phyloP scores from a whole-genome alignment of 805 yeast species.

The Schwanniomyces occidentalis region DNA sequence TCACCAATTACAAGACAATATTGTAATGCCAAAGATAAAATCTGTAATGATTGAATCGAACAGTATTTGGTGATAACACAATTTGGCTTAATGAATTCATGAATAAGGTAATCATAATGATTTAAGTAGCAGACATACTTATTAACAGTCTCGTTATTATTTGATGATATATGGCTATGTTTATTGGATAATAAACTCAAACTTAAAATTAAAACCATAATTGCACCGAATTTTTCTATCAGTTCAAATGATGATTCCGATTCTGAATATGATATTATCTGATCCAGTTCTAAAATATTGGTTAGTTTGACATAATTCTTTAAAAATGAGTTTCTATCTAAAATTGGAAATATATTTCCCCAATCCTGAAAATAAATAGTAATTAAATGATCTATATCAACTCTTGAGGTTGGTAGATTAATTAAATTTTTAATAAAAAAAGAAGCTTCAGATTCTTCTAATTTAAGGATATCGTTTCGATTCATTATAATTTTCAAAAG shows the following conservation, averaged over 20 bases:
- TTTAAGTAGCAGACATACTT: conserved; percentile 28
- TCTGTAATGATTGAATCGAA: conserved; percentile 68
- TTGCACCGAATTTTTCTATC: conserved; percentile 58
- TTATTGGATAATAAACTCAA: conserved; percentile 49
- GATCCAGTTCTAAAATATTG: conserved; percentile 42
- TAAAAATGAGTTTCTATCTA: conserved; percentile 70
- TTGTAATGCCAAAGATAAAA: conserved; percentile 64
- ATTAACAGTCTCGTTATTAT: conserved; percentile 13
- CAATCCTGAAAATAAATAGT: conserved; percentile 74
- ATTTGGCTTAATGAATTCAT: conserved; percentile 60
- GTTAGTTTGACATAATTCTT: conserved; percentile 52
- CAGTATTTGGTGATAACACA: conserved; percentile 57
- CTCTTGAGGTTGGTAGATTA: conserved; percentile 47
- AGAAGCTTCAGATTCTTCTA: conserved; percentile 40
- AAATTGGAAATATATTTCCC: conserved; percentile 67
- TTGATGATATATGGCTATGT: conserved; percentile 20
- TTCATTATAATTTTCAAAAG: conserved; percentile 27
- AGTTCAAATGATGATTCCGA: conserved; percentile 24
- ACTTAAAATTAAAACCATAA: conserved; percentile 48
- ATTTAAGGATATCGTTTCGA: conserved; percentile 25
- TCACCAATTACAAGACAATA: conserved; percentile 76
- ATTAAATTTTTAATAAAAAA: conserved; percentile 39
- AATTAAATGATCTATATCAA: conserved; percentile 66
- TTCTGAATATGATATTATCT: conserved; percentile 2
- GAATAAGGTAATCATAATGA: conserved; percentile 61